These are phyloP conservation scores for Monilinia fructicola DNA, from an alignment of 2,329 filamentous ascomycete species.

Conservation along the genomic window DNA sequence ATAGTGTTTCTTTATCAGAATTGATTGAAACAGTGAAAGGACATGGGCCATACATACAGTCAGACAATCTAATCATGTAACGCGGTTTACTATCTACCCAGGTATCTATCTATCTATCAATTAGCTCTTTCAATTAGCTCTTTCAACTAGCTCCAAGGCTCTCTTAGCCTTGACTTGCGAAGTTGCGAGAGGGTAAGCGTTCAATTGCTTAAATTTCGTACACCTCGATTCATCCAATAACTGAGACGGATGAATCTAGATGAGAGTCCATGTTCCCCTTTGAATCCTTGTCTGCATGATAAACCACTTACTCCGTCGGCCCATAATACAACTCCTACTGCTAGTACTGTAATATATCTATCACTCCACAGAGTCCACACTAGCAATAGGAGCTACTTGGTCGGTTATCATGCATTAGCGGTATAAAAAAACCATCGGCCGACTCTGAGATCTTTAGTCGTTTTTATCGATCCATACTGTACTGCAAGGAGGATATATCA, in stretches of 20 bases:
- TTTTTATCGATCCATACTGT: not conserved
- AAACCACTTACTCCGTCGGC: not conserved
- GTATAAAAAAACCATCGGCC: not conserved
- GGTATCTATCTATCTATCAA: too few species aligned
- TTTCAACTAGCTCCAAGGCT: too few species aligned
- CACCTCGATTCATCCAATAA: constrained; percentile 17
- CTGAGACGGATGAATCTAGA: constrained; percentile 11
- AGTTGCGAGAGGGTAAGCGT: too few species aligned
- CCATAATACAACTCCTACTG: not conserved
- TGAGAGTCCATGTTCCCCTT: not conserved
- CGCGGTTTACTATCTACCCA: too few species aligned
- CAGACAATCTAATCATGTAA: too few species aligned
- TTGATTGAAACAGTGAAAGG: not conserved
- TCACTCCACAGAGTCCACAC: not conserved
- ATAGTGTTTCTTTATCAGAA: not conserved
- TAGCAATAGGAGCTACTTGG: not conserved
- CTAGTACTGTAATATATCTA: too few species aligned
- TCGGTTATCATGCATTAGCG: not conserved
- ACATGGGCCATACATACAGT: not conserved
- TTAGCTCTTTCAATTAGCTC: too few species aligned
- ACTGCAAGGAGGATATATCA: too few species aligned
- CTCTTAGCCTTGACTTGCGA: too few species aligned
- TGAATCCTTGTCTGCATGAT: constrained; percentile 13
- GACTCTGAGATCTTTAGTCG: constrained; percentile 1
- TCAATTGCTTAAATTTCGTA: not conserved